Evolutionary conservation across 2,329 filamentous ascomycete species (phyloP), one percentile per base, ranked within the genome.

Genomic region (Botrytis deweyae): DNA sequence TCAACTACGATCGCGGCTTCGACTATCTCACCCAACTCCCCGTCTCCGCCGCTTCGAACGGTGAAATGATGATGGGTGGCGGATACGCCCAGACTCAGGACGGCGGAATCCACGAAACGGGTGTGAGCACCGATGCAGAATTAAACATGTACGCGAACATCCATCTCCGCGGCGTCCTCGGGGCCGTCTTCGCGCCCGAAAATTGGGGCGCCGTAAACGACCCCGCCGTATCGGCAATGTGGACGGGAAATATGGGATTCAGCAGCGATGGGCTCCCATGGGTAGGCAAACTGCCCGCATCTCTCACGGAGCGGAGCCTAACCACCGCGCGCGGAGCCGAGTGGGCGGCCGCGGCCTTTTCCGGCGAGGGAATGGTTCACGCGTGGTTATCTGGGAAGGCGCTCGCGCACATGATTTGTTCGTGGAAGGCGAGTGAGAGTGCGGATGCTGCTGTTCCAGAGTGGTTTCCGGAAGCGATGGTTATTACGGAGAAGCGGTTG

Each of bases 141-240:
- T 8, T 70, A 20, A 44, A 70, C 14, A 46, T 70, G 55, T 70
- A 70, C n/a, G 55, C 68, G 1, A 22, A 62, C 6, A 70, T 70
- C 16, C 68, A 70, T 33, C 68, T 70, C 4, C 38, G 68, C 10
- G 68, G 68, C 1, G 68, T 62, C 0, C 29, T 62, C 7, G 68
- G 68, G 8, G 38, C 68, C 0, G 18, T 70, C 16, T 70, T 70
- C 22, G 52, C 38, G 80, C 81, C 9, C 80, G 81, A 82, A 7
- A 82, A 83, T 59, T 87, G 86, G 0, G 88, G 86, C 86, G 84
- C 86, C 58, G 76, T 83, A 2, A 83, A 80, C 25, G 80, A 78
- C 7, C 83, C 83, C 3, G 75, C 81, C 2, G 78, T 80, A 0
- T 79, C 84, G 36, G 78, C 78, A 38, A 42, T 76, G 29, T 77